These are phyloP conservation scores for Diplodia scrobiculata DNA, from an alignment of 2,329 filamentous ascomycete genomes.

Conservation along the genomic window DNA sequence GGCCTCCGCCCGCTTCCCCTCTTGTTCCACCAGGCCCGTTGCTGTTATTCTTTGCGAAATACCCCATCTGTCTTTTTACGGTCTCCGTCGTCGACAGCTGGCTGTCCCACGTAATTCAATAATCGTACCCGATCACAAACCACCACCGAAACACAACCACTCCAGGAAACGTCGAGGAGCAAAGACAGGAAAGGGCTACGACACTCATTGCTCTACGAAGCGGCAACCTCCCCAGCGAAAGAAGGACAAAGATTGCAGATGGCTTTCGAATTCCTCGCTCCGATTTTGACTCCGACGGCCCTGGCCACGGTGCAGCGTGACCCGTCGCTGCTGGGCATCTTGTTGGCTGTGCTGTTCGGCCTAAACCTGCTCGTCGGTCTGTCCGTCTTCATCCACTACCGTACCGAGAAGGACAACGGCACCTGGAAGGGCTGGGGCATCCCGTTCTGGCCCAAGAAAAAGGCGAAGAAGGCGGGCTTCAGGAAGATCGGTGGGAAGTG, in stretches of 20 bases:
- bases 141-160: not conserved
- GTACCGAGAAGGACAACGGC: conserved; percentile 29
- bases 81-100: too few relatives aligned
- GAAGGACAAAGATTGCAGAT: conserved; percentile 9
- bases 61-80: not conserved
- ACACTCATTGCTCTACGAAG: too few relatives aligned
- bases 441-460: conserved; percentile 8
- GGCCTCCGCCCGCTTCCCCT: not conserved
- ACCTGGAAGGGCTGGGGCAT: conserved; percentile 24
- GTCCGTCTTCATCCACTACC: conserved; percentile 26
- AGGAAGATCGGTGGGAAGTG: not conserved
- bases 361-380: conserved; percentile 13
- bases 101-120: too few relatives aligned
- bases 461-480: conserved; percentile 4
- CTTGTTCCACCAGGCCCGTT: not conserved
- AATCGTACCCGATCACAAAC: not conserved
- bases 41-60: too few relatives aligned
- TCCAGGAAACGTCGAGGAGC: too few relatives aligned
- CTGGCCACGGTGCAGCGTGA: conserved; percentile 31
- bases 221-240: too few relatives aligned
- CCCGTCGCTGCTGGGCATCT: conserved; percentile 31
- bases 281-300: conserved; percentile 31
- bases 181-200: too few relatives aligned
- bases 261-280: conserved; percentile 31
- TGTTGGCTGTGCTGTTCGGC: conserved; percentile 26